These are phyloP conservation scores for Quercus parvula DNA, from an alignment of 306 rosid genomes.

Conservation along the genomic window DNA sequence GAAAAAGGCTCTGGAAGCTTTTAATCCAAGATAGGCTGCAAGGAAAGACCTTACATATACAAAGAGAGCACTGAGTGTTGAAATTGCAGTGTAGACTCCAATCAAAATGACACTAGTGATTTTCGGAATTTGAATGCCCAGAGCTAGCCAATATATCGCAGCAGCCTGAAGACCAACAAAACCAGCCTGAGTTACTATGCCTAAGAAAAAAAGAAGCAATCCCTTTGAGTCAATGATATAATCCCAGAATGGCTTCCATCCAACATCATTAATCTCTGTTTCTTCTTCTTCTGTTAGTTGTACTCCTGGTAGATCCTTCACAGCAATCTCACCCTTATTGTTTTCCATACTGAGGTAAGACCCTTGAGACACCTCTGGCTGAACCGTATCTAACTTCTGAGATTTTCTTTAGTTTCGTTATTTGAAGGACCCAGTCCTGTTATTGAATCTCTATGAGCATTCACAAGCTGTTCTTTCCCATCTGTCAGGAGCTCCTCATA, in stretches of 20 bases:
- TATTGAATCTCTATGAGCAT: slow-evolving; percentile 63
- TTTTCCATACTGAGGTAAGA: slow-evolving; percentile 19
- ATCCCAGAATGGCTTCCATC: slow-evolving; percentile 68
- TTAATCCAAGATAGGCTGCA: slow-evolving; percentile 55
- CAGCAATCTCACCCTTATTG: slow-evolving; percentile 32
- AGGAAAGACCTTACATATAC: slow-evolving; percentile 35
- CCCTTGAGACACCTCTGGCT: slow-evolving; percentile 22
- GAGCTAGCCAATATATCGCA: slow-evolving; percentile 71
- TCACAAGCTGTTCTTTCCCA: slow-evolving; percentile 75
- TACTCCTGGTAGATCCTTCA: slow-evolving; percentile 25
- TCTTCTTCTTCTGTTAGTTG: slow-evolving; percentile 79
- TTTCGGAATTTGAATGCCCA: slow-evolving; percentile 50
- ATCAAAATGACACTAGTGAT: slow-evolving; percentile 38
- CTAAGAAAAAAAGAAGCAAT: slow-evolving; percentile 20
- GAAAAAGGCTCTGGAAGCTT: slow-evolving; percentile 70
- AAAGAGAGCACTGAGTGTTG: slow-evolving; percentile 44
- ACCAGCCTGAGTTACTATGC: slow-evolving; percentile 21
- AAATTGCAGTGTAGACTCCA: slow-evolving; percentile 54
- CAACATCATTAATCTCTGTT: slow-evolving; percentile 60
- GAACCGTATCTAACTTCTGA: slow-evolving; percentile 12
- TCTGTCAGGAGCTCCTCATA: slow-evolving; percentile 56
- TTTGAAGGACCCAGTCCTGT: slow-evolving; percentile 27
- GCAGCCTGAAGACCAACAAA: slow-evolving; percentile 49
- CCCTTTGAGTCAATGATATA: slow-evolving; percentile 49
- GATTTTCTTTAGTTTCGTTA: slow-evolving; percentile 18